These are phyloP conservation scores for Trichosanthes cucumerina DNA, from an alignment of 306 rosid genomes.

Conservation along the genomic window DNA sequence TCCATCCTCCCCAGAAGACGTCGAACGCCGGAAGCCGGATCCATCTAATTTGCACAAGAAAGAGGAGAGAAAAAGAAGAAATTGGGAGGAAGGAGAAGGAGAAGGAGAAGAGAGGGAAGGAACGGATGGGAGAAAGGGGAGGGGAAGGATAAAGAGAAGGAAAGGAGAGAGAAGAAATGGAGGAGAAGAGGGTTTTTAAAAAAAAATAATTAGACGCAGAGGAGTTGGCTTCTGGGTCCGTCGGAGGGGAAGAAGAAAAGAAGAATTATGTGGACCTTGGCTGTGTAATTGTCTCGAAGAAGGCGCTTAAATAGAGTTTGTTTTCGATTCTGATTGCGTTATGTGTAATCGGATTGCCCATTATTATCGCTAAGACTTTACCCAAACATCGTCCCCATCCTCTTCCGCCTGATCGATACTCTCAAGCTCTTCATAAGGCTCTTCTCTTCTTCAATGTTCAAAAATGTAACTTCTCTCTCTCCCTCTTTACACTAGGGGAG, in stretches of 20 bases:
- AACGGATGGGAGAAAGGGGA: too few relatives aligned
- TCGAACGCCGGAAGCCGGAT: too few relatives aligned
- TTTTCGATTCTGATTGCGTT: conserved; percentile 24
- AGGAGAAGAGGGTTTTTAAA: too few relatives aligned
- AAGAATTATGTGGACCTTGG: conserved; percentile 51
- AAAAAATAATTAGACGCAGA: too few relatives aligned
- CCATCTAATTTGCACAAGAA: too few relatives aligned
- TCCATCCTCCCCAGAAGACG: too few relatives aligned
- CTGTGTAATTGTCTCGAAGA: conserved; percentile 29
- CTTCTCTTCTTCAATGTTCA: conserved; percentile 58
- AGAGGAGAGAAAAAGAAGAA: too few relatives aligned
- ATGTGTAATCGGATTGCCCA: conserved; percentile 36
- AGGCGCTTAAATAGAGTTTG: conserved; percentile 31
- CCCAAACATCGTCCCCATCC: conserved; percentile 25
- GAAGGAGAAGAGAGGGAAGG: too few relatives aligned
- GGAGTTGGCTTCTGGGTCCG: conserved; percentile 40
- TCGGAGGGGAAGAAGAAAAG: conserved; percentile 17
- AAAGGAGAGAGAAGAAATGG: too few relatives aligned
- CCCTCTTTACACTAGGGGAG: neutral
- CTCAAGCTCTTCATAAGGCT: conserved; percentile 42
- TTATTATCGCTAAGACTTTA: conserved; percentile 27
- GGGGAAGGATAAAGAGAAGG: too few relatives aligned
- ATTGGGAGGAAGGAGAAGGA: too few relatives aligned
- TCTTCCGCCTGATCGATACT: conserved; percentile 39
- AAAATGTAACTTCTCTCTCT: conserved; percentile 33